Base-by-base conservation (phyloP, 2,329 filamentous ascomycete genomes). In the Fusarium equiseti region DNA sequence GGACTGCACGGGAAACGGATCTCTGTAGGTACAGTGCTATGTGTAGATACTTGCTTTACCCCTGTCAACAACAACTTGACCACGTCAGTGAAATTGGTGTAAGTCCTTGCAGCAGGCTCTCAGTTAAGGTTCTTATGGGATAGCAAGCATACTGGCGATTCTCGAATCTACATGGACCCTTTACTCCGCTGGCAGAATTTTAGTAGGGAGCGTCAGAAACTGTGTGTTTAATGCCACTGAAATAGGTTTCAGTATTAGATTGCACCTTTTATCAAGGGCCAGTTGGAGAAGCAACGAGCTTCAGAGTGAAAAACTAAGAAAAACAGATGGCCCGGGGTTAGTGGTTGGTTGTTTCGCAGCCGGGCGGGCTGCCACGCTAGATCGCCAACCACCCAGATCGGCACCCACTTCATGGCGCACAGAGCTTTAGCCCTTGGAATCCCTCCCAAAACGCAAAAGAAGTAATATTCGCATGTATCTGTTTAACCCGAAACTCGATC, bases 301-400 rank as follows among this genome's bases (percentile, higher is more conserved):
- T 38, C 18, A n/a, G 38, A 10, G 16, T 24, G 45, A 40, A 45
- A 24, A 44, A 61, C 24, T 57, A 49, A 38, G 32, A 42, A 20
- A 20, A 20, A 20, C 20, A 20, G 20, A 20, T 20, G 20, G 20
- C 20, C 20, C 20, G 20, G 20, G 20, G 20, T 20, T 20, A 50
- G 62, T 63, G 63, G 50, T 59, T 60, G 51, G 53, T 38, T 52
- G 22, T 24, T 24, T 52, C 18, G 18, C 26, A 38, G 29, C 54
- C 32, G 48, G 51, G 55, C 50, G 63, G 62, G 57, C 69, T 72
- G 54, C 69, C 69, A 72, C 69, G 69, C 69, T 70, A 68, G 69
- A 72, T 72, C 69, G 65, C 65, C 69, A 57, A 63, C 66, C 65
- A 67, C 62, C 66, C 59, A 43, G 58, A 63, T 63, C 46, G 48